A percentile compares a stretch with the other conserved stretches of the same genome.
These are phyloP conservation scores for Gentiana macrophylla DNA, from an alignment of 257 asterid species.

Conservation along the genomic window DNA sequence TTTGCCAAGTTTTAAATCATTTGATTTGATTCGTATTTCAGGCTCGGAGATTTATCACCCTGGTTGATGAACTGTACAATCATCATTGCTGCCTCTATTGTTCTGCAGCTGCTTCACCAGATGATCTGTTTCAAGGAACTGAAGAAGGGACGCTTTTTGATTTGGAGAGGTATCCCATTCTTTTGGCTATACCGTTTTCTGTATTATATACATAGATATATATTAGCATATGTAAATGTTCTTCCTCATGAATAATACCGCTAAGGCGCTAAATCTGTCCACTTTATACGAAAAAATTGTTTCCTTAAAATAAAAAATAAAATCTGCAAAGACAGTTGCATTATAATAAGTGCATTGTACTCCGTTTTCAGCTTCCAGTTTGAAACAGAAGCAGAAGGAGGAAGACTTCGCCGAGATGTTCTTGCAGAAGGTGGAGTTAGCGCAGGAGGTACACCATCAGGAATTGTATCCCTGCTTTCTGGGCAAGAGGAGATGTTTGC, in stretches of 20 bases:
- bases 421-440: constrained; percentile 69
- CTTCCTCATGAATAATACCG: too few relatives aligned
- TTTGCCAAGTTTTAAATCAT: not conserved
- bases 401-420: constrained; percentile 82
- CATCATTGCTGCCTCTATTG: constrained; percentile 82
- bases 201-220: too few relatives aligned
- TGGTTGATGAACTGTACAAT: constrained; percentile 91
- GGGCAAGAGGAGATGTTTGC: constrained; percentile 96
- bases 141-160: constrained; percentile 87
- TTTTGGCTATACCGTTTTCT: not conserved
- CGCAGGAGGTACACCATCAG: constrained; percentile 53
- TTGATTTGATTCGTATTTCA: constrained; percentile 16
- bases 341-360: not conserved
- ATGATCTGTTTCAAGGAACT: constrained; percentile 93
- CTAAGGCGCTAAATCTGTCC: too few relatives aligned
- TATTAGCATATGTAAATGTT: too few relatives aligned
- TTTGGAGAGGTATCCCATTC: constrained; percentile 64
- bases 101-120: constrained; percentile 65
- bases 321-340: too few relatives aligned
- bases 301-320: too few relatives aligned
- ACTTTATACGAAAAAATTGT: too few relatives aligned
- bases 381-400: constrained; percentile 80
- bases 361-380: constrained; percentile 70
- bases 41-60: constrained; percentile 98
- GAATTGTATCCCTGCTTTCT: constrained; percentile 67